Evolutionary conservation across 2,329 filamentous ascomycete species (phyloP).

Genomic region (Davidsoniella australis): DNA sequence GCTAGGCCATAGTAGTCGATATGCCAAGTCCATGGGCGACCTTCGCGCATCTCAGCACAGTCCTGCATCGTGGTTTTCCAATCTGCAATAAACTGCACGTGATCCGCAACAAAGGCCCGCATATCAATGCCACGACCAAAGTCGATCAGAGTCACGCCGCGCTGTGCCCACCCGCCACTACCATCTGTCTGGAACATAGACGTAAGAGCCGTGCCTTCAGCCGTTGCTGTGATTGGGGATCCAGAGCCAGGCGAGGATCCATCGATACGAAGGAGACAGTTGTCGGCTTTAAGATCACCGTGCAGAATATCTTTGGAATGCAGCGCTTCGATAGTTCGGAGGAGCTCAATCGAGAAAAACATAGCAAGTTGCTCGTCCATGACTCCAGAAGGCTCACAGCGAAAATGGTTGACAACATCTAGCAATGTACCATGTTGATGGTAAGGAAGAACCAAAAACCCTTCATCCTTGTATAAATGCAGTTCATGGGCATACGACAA

Average conservation of each 20-base stretch:
- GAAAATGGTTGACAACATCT: constrained; percentile 82
- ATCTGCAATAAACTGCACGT: constrained; percentile 75
- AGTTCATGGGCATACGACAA: constrained; percentile 75
- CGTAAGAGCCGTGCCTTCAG: constrained; percentile 25
- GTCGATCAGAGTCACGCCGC: constrained; percentile 78
- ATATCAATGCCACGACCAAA: constrained; percentile 93
- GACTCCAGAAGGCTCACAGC: constrained; percentile 50
- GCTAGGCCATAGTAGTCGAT: constrained; percentile 92
- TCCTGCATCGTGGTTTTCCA: constrained; percentile 81
- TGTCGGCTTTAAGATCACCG: constrained; percentile 89
- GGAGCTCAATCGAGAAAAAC: constrained; percentile 86
- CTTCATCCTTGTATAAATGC: constrained; percentile 81
- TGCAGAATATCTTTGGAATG: constrained; percentile 69
- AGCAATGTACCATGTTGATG: constrained; percentile 81
- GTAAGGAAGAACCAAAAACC: constrained; percentile 75
- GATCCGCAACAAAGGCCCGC: constrained; percentile 58
- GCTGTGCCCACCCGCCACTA: constrained; percentile 56
- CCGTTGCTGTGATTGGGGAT: neutral
- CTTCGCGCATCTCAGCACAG: constrained; percentile 89
- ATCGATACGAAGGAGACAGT: constrained; percentile 77
- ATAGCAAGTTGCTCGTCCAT: constrained; percentile 87
- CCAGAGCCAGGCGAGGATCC: constrained; percentile 20
- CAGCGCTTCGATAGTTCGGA: constrained; percentile 76
- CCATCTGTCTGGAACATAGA: constrained; percentile 58
- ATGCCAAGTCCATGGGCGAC: constrained; percentile 91